Evolutionary conservation across 139 green algal species (phyloP), one percentile per base, ranked within the genome.

Genomic region (Haematococcus sp.): DNA sequence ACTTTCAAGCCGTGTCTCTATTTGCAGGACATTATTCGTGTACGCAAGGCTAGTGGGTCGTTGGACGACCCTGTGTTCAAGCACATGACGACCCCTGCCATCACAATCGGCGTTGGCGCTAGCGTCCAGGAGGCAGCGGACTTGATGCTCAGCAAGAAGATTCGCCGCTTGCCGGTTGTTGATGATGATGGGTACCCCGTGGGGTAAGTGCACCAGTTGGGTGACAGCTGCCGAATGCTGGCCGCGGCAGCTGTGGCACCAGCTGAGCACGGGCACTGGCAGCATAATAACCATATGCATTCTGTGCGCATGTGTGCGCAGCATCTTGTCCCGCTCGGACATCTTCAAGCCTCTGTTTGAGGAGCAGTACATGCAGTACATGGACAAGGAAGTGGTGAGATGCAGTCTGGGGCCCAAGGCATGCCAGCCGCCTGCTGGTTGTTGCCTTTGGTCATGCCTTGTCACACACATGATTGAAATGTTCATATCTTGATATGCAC

Each of bases 91-190:
- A 71, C 68, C 2, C 88, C 88, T 2, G 85, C 88, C 0, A 81
- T 93, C 16, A 88, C 85, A 27, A 63, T 91, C 9, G 54, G 34
- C 0, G 25, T 73, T 0, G 63, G 70, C 30, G 69, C 83, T 5
- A 63, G 58, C 1, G 81, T 92, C 1, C 75, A 74, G 22, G 80
- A 91, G 20, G 88, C 88, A 16, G 88, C 83, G 0, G 72, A 87
- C 51, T 35, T 91, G 0, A 93, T 93, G 88, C 79, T 93, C 2
- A 52, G 84, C 46, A 77, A 83, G 22, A 90, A 88, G 58, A 90
- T 93, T 66, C 80, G 91, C 30, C 77, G 88, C 19, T 32, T 93
- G 72, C 88, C 88, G 2, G 88, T 93, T 7, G 88, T 93, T 17
- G 88, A 93, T 70, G 51, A 77, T 0, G 70, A 82, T 23, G 73